Evolutionary conservation across 768 basidiomycete genomes (phyloP), one percentile per base, ranked within the genome.

Genomic region (Coprinellus micaceus): DNA sequence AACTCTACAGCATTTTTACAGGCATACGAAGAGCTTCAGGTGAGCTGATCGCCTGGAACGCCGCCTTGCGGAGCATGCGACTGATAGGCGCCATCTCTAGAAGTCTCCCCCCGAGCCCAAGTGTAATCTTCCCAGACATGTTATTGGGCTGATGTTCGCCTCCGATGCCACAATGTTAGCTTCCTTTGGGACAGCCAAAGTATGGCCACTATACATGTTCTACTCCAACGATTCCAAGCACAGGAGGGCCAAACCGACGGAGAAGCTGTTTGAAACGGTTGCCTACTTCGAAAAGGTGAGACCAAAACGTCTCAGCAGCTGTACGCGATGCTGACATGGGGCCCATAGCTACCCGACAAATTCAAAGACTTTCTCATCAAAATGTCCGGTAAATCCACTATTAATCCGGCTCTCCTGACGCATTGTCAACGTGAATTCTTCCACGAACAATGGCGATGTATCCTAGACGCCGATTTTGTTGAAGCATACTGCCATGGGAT

Each of bases 401-500:
- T 37, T 22, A 7, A 9, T 15, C 15, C 29, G 21, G 17, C 49
- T 13, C 7, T 37, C n/a, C 4, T 51, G 1, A 51, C 49, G 2
- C 49, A 51, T 29, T 33, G 29, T 29, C 29, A 53, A 46, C 21
- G 58, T 1, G 68, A 73, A 50, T 58, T 71, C 3, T 47, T 69
- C 6, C 72, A 73, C 25, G 62, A 53, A 13, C 54, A 67, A 17
- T 74, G 68, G 64, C n/a, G 29, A 6, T 15, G 61, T 7, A 21
- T 76, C 1, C 58, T 76, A 6, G 73, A 74, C 56, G 61, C 62
- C 0, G 68, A 74, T 0, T 75, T 76, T 55, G 26, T 63, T 25
- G 11, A 69, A 7, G 73, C 69, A 0, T 75, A 72, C 55, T 36
- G 30, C 17, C 60, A 74, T 55, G 73, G 75, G 0, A 67, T 74